Base-by-base conservation (phyloP, 2,329 filamentous ascomycete genomes). In the Talaromyces sp. region DNA sequence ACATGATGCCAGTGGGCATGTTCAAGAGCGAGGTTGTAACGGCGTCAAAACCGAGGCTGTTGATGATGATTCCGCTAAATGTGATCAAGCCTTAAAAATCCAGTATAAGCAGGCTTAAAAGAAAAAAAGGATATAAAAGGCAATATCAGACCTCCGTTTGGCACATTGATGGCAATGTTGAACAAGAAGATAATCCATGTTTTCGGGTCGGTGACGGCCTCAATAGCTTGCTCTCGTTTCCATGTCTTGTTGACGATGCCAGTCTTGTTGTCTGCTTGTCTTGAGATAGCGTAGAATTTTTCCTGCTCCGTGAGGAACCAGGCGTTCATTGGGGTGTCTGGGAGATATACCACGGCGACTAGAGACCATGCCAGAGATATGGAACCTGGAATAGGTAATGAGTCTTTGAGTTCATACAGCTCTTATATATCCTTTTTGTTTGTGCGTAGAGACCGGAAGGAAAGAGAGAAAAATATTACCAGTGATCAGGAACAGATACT, bases 291-390 rank as follows among this genome's bases (percentile, higher is more conserved):
- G 58, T 83, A 71, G 27, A 77, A 75, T 61, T 79, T 77, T 67
- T 88, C 83, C 57, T 80, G 75, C 0, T 77, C 68, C 0, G 74
- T 82, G 3, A 89, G 77, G 68, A 89, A 88, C 1, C 72, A 73
- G 3, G 86, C 85, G 69, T 70, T 72, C 65, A 75, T 70, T 11
- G 75, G 75, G 19, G 68, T 74, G 58, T 75, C 72, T 2, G 76
- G n/a, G 74, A 80, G 12, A 78, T 79, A 68, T 24, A 78, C 64
- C 59, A 80, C 77, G 46, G 83, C 66, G 2, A 77, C 72, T 1
- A 83, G 72, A 0, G 78, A 77, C 79, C 82, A 81, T 3, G 81
- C 61, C 53, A 82, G 79, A 1, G 83, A 75, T 82, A 21, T 71
- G 63, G 3, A 75, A 58, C 14, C 64, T 68, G 48, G 17, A 27